Evolutionary conservation across 129 eudicot genomes (phyloP), one percentile per base, ranked within the genome.

Genomic region (Cynara cardunculus): DNA sequence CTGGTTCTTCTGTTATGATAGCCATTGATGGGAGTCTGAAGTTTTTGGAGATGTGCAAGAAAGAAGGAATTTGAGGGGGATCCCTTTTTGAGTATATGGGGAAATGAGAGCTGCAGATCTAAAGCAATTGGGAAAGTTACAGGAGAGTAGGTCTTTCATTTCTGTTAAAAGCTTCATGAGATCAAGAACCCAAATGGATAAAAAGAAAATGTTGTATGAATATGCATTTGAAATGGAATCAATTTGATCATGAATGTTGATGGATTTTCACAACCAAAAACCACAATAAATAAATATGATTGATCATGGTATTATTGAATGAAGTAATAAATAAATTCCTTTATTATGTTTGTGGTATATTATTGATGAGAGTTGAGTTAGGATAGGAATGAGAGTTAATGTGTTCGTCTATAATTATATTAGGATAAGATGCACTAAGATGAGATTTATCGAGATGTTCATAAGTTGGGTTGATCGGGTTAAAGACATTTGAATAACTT

Each of bases 21-120:
- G 97, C 97, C 97, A 93, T 91, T 82, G 83, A 69, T 80, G 85
- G 11, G 62, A 13, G 71, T 22, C 32, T 32, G 72, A 35, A 41
- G 53, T 3, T 41, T 41, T 41, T 41, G 53, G 53, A 41, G 53
- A 75, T 25, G 44, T 35, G 78, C 24, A 30, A 56, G 53, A 37
- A 28, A 73, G 78, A 56, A 30, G 69, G 49, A 81, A 25, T 37
- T 25, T 39, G 71, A 25, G 34, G 25, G 69, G 71, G 30, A 21
- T 67, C 19, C 21, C 19, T 14, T 24, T 24, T 73, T 44, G 21
- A 73, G 49, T 44, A 2, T 44, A 8, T 73, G 13, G 22, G 39
- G 77, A 41, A 68, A 8, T n/a, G 44, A 5, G 75, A 26, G 46
- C 5, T 39, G 74, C 4, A 78, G 74, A 25, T 56, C 24, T 56